phyloP scores from a whole-genome alignment of 2,329 filamentous ascomycete species.

The Apiospora pterosperma region DNA sequence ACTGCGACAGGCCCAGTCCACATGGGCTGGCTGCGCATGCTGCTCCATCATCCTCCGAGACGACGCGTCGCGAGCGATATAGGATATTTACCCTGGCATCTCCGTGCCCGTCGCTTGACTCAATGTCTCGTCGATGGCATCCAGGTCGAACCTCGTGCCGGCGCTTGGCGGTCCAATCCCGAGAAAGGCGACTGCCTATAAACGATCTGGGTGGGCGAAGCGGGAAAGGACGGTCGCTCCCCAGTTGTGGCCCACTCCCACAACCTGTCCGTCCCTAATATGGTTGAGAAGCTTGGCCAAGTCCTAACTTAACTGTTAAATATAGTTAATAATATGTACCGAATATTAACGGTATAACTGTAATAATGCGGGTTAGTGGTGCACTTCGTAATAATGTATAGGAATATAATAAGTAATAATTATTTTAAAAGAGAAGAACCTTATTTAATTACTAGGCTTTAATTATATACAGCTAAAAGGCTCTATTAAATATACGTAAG shows the following conservation, averaged over 20 bases:
- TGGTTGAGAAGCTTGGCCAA: conserved; percentile 29
- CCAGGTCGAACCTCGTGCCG: conserved; percentile 18
- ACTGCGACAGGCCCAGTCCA: conserved; percentile 5
- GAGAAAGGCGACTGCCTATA: conserved; percentile 31
- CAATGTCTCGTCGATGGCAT: conserved; percentile 6
- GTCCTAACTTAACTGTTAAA: conserved; percentile 28
- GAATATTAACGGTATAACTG: too few relatives aligned
- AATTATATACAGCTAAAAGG: too few relatives aligned
- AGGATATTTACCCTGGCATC: conserved; percentile 7
- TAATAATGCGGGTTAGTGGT: too few relatives aligned
- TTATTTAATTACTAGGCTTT: too few relatives aligned
- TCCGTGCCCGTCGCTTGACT: conserved; percentile 4
- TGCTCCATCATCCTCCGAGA: conserved; percentile 4
- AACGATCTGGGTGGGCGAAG: conserved; percentile 32
- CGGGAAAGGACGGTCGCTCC: conserved; percentile 32
- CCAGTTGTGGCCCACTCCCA: conserved; percentile 42
- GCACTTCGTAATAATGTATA: too few relatives aligned
- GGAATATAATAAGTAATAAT: too few relatives aligned
- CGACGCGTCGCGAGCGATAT: conserved; percentile 1
- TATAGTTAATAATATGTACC: too few relatives aligned
- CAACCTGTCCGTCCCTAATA: conserved; percentile 22
- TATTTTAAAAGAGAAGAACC: too few relatives aligned
- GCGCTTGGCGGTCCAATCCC: conserved; percentile 34
- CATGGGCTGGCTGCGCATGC: conserved; percentile 7
- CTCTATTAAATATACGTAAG: too few relatives aligned